Percentiles rank a stretch among this genome's conserved stretches.
Evolutionary conservation across 345 rosid genomes (phyloP).

Genomic region (Euclidium syriacum): DNA sequence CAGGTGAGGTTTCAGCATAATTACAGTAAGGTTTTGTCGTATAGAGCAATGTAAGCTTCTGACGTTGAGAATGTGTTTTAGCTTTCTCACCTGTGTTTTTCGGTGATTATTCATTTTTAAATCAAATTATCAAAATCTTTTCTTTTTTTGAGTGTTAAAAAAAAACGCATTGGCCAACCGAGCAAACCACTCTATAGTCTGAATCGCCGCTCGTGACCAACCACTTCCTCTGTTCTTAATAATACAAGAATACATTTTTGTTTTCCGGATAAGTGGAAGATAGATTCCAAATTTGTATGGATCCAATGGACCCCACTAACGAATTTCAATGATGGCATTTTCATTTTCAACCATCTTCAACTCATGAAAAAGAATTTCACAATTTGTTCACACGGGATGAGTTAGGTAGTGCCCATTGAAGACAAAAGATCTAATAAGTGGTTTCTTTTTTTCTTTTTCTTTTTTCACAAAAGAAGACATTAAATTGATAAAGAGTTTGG

Average conservation of each 20-base stretch:
- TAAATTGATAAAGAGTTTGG: too few relatives aligned
- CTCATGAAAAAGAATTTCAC: not conserved
- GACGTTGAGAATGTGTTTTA: slow-evolving; percentile 15
- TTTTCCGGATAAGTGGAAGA: not conserved
- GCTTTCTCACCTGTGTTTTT: not conserved
- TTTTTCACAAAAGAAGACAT: too few relatives aligned
- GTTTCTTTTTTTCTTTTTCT: not conserved
- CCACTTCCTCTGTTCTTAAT: not conserved
- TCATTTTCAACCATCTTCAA: not conserved
- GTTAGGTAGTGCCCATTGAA: not conserved
- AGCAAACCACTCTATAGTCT: slow-evolving; percentile 15
- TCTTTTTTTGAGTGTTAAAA: not conserved
- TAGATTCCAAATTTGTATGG: not conserved
- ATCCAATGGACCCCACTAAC: not conserved
- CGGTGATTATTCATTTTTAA: not conserved
- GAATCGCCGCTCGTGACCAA: slow-evolving; percentile 16
- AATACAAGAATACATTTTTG: not conserved
- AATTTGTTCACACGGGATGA: slow-evolving; percentile 19
- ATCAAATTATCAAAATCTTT: too few relatives aligned
- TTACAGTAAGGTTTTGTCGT: slow-evolving; percentile 19
- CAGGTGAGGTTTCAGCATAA: slow-evolving; percentile 25
- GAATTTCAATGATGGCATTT: slow-evolving; percentile 8
- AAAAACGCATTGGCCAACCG: not conserved
- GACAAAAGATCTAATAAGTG: not conserved
- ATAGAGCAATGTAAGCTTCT: slow-evolving; percentile 25